Percentiles rank a stretch among this genome's conserved stretches.
Evolutionary conservation across 2,329 filamentous ascomycete species (phyloP).

Genomic region (Ophiostoma himal-ulmi): DNA sequence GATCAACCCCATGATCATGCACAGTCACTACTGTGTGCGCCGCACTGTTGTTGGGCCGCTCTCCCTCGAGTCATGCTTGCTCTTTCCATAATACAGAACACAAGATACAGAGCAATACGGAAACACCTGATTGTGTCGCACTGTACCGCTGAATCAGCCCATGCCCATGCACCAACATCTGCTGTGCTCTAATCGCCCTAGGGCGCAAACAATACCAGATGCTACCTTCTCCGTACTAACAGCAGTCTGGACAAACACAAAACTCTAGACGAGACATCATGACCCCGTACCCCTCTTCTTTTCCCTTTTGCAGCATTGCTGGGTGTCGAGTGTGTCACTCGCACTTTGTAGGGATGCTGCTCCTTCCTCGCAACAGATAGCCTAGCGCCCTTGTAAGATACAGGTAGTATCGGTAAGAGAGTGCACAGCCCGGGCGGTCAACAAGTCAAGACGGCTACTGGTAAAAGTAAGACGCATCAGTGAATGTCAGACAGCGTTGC

Average conservation of each 20-base stretch:
- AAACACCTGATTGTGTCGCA: not conserved
- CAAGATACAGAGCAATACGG: too few relatives aligned
- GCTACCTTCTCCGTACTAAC: slow-evolving; percentile 3
- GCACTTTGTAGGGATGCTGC: not conserved
- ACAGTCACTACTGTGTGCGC: slow-evolving; percentile 8
- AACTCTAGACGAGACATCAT: not conserved
- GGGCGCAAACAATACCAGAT: not conserved
- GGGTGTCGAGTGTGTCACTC: not conserved
- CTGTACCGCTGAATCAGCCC: not conserved
- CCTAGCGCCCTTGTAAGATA: not conserved
- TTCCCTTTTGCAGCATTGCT: not conserved
- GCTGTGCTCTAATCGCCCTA: too few relatives aligned
- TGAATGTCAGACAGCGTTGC: not conserved
- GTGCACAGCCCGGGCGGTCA: not conserved
- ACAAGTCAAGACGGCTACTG: not conserved
- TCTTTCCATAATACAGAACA: too few relatives aligned
- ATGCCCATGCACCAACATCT: not conserved
- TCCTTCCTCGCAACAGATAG: not conserved
- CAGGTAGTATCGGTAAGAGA: not conserved
- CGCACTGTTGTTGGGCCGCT: not conserved
- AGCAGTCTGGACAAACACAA: slow-evolving; percentile 2
- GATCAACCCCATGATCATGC: slow-evolving; percentile 1
- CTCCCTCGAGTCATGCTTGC: not conserved
- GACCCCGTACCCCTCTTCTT: slow-evolving; percentile 8
- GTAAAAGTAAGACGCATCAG: not conserved